Conservation (phyloP, 441 rosid genomes). For the Pelargonium cotyledonis region DNA sequence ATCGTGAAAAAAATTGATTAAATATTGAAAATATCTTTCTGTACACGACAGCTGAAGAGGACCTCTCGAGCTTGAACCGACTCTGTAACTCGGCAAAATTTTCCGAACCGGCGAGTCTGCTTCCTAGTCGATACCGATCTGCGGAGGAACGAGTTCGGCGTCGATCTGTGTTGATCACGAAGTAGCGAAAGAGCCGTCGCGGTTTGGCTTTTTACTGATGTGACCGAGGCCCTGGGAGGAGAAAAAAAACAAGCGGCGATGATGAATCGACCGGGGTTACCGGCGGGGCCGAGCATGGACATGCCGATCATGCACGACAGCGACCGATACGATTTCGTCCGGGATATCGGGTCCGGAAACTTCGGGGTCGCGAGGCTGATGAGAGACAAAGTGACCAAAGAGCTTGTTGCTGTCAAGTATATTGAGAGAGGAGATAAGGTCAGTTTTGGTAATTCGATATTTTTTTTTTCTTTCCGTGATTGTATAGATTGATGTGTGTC, state of each 20-base stretch:
- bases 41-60: neutral
- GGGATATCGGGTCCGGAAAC: slow-evolving; percentile 61
- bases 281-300: slow-evolving; percentile 55
- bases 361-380: slow-evolving; percentile 59
- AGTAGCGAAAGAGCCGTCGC: neutral
- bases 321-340: slow-evolving; percentile 59
- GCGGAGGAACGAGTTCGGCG: neutral
- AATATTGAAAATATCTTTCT: neutral
- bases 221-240: slow-evolving; percentile 12
- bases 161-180: neutral
- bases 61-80: neutral
- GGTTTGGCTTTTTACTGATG: slow-evolving; percentile 17
- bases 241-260: slow-evolving; percentile 1
- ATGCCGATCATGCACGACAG: slow-evolving; percentile 60
- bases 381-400: slow-evolving; percentile 50
- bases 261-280: slow-evolving; percentile 57
- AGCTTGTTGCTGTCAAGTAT: slow-evolving; percentile 66
- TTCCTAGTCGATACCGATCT: too few species aligned
- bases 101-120: too few species aligned
- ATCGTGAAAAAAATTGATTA: neutral
- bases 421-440: slow-evolving; percentile 73
- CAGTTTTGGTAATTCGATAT: slow-evolving; percentile 6
- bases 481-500: too few species aligned
- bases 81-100: neutral
- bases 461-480: too few species aligned